A percentile compares a stretch with the other conserved stretches of the same genome.
Conservation (phyloP, 2,329 filamentous ascomycete species). For the Nigrospora osmanthi region DNA sequence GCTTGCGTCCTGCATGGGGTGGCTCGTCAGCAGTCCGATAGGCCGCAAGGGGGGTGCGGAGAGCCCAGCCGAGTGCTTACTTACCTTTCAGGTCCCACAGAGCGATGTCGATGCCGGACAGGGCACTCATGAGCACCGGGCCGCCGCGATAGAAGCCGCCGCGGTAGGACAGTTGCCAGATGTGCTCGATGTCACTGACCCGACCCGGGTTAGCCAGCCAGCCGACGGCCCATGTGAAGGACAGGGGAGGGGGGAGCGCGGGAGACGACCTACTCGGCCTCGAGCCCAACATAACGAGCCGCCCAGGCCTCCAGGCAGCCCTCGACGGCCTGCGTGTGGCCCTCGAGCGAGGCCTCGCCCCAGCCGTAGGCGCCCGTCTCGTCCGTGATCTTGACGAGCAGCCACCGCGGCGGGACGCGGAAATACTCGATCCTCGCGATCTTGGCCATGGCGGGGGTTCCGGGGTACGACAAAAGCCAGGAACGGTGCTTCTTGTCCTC, state of each 20-base stretch:
- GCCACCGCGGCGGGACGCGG: conserved; percentile 65
- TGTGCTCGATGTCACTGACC: conserved; percentile 65
- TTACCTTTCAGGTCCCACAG: conserved; percentile 67
- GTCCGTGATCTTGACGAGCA: conserved; percentile 71
- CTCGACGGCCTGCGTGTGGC: conserved; percentile 66
- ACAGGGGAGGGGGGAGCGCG: neutral
- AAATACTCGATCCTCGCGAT: conserved; percentile 66
- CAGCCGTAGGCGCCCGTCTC: conserved; percentile 57
- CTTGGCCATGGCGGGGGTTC: conserved; percentile 41
- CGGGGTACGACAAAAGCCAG: too few relatives aligned
- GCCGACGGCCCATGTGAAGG: neutral
- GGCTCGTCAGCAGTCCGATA: neutral
- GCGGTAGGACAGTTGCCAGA: conserved; percentile 70
- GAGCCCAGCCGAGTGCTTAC: neutral
- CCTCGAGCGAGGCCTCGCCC: conserved; percentile 70
- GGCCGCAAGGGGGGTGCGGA: neutral
- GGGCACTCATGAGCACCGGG: conserved; percentile 71
- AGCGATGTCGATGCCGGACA: conserved; percentile 72
- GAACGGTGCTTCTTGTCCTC: too few relatives aligned
- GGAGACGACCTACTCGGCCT: conserved; percentile 52
- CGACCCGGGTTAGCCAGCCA: neutral
- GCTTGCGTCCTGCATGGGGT: conserved; percentile 26
- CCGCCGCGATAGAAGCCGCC: conserved; percentile 70
- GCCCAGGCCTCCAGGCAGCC: conserved; percentile 63
- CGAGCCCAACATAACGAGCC: conserved; percentile 53